phyloP scores from a whole-genome alignment of 345 rosid species.

The Melaleuca quinquenervia region DNA sequence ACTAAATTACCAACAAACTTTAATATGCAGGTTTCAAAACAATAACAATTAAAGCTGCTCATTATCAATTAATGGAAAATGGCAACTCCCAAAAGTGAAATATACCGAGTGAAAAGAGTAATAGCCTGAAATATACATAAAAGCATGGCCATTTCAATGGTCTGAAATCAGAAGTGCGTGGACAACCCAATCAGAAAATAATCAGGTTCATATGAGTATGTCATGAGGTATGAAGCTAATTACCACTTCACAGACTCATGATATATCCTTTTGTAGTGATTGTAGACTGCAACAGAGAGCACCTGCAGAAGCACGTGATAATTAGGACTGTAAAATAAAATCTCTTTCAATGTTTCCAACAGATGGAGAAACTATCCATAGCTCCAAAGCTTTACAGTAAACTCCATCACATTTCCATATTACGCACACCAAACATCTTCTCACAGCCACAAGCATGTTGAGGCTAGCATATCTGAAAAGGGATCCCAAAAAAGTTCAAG shows the following conservation, averaged over 20 bases:
- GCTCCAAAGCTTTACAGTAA: background rate
- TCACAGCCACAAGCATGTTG: background rate
- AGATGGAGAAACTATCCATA: background rate
- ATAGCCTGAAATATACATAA: background rate
- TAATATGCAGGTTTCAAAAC: background rate
- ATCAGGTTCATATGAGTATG: background rate
- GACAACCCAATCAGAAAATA: background rate
- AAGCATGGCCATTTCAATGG: background rate
- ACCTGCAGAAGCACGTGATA: conserved; percentile 38
- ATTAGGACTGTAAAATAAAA: background rate
- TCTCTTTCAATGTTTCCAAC: background rate
- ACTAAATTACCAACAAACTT: background rate
- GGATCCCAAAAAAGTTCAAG: background rate
- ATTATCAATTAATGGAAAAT: background rate
- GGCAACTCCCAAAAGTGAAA: background rate
- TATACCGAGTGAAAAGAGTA: background rate
- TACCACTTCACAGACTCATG: conserved; percentile 58
- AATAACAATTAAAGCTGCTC: background rate
- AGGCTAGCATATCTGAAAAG: background rate
- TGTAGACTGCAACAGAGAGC: conserved; percentile 95
- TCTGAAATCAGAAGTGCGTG: background rate
- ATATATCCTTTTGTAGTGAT: conserved; percentile 89
- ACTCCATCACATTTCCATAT: background rate
- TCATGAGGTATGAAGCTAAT: conserved; percentile 19
- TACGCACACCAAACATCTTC: background rate